Evolutionary conservation across 2,329 filamentous ascomycete species (phyloP).

Genomic region (Hyphodiscus sp.): DNA sequence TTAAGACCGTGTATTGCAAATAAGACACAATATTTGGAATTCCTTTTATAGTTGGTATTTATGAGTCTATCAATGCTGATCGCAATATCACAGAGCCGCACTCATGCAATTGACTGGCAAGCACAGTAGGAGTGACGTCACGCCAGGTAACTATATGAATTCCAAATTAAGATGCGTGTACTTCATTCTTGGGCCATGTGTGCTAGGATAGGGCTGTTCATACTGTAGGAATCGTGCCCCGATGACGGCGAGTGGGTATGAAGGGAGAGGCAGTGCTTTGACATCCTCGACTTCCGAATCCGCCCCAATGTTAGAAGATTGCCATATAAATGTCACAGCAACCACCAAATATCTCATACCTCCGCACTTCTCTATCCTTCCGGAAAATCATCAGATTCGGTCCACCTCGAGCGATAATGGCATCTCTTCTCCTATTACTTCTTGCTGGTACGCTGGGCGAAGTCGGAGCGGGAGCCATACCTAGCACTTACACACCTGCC

Average conservation of each 20-base stretch:
- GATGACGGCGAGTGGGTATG: neutral
- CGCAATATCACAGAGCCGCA: conserved; percentile 1
- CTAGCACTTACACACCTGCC: conserved; percentile 1
- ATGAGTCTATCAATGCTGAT: neutral
- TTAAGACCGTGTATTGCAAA: neutral
- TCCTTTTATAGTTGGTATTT: neutral
- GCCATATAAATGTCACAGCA: neutral
- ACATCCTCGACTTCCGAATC: neutral
- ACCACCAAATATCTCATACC: conserved; percentile 1
- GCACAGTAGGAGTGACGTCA: neutral
- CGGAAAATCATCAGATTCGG: neutral
- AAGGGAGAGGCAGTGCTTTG: conserved; percentile 1
- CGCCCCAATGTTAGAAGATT: neutral
- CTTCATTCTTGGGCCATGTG: neutral
- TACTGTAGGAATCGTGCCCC: neutral
- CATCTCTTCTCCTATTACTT: conserved; percentile 2
- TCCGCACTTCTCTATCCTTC: conserved; percentile 1
- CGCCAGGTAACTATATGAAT: conserved; percentile 1
- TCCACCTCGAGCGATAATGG: conserved; percentile 1
- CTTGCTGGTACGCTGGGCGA: neutral
- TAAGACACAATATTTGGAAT: conserved; percentile 2
- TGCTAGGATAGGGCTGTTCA: neutral
- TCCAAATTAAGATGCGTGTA: conserved; percentile 1
- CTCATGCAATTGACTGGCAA: conserved; percentile 1
- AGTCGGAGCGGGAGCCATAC: conserved; percentile 1